Evolutionary conservation across 495 filamentous ascomycete species (phyloP).

Genomic region (Annulohypoxylon nitens): DNA sequence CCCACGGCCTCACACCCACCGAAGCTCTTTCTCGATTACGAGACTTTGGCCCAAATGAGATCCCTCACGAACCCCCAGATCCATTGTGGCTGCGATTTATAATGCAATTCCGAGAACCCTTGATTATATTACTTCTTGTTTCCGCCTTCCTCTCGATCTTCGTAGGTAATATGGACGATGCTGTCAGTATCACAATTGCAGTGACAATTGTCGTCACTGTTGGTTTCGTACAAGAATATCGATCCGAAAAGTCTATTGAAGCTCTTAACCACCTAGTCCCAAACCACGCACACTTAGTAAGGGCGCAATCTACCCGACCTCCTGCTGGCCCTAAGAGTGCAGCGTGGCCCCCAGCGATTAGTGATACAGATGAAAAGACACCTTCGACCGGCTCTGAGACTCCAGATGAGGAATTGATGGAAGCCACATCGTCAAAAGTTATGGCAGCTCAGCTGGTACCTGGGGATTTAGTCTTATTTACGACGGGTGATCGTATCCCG

Average conservation of each 20-base stretch:
- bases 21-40: constrained; percentile 84
- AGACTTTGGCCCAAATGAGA: constrained; percentile 90
- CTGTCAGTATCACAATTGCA: constrained; percentile 91
- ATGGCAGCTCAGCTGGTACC: constrained; percentile 88
- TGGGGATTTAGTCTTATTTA: constrained; percentile 92
- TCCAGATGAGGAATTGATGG: constrained; percentile 67
- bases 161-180: constrained; percentile 96
- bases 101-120: constrained; percentile 95
- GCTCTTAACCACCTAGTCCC: constrained; percentile 93
- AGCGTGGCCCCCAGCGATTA: constrained; percentile 60
- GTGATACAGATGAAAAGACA: constrained; percentile 48
- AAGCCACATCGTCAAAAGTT: constrained; percentile 83
- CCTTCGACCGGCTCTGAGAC: constrained; percentile 52
- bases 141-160: constrained; percentile 92
- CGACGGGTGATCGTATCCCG: constrained; percentile 95
- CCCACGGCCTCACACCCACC: constrained; percentile 80
- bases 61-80: constrained; percentile 93
- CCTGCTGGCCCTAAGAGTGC: constrained; percentile 50
- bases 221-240: constrained; percentile 96
- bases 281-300: constrained; percentile 91
- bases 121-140: constrained; percentile 86
- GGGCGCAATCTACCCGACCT: constrained; percentile 62
- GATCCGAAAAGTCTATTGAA: constrained; percentile 97
- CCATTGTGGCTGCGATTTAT: constrained; percentile 94
- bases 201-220: constrained; percentile 98